Conservation (phyloP, 495 filamentous ascomycete species). For the Penicillium soppii region DNA sequence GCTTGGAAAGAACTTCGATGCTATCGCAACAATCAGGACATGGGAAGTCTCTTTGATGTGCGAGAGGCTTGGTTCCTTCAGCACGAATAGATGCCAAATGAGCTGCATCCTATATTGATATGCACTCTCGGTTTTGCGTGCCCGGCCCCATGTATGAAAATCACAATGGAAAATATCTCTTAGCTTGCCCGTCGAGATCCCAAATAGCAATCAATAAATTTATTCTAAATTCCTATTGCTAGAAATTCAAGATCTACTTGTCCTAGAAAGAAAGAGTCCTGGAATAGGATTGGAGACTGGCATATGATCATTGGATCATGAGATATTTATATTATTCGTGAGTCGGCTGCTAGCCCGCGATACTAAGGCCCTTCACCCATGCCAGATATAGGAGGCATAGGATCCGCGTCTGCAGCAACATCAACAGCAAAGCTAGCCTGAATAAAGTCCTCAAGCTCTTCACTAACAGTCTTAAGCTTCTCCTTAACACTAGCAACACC, state of each 20-base stretch:
- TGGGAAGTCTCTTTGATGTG: slow-evolving; percentile 55
- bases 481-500: slow-evolving; percentile 87
- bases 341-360: no score
- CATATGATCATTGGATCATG: no score
- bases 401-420: slow-evolving; percentile 52
- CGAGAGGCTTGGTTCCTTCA: slow-evolving; percentile 45
- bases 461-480: slow-evolving; percentile 93
- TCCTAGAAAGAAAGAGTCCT: no score
- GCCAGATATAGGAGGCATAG: slow-evolving; percentile 23
- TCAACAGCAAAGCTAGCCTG: slow-evolving; percentile 84
- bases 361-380: slow-evolving; percentile 2
- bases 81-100: slow-evolving; percentile 10
- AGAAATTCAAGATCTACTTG: no score
- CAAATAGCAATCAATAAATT: no score
- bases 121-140: background rate
- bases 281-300: no score
- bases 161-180: background rate
- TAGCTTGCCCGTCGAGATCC: no score
- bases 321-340: no score
- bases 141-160: background rate
- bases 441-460: slow-evolving; percentile 94
- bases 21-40: slow-evolving; percentile 54
- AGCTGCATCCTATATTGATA: slow-evolving; percentile 1
- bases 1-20: slow-evolving; percentile 53
- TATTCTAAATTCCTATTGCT: no score